These are phyloP conservation scores for Cladosporium sp. DNA, from an alignment of 2,329 filamentous ascomycete genomes.

Conservation along the genomic window DNA sequence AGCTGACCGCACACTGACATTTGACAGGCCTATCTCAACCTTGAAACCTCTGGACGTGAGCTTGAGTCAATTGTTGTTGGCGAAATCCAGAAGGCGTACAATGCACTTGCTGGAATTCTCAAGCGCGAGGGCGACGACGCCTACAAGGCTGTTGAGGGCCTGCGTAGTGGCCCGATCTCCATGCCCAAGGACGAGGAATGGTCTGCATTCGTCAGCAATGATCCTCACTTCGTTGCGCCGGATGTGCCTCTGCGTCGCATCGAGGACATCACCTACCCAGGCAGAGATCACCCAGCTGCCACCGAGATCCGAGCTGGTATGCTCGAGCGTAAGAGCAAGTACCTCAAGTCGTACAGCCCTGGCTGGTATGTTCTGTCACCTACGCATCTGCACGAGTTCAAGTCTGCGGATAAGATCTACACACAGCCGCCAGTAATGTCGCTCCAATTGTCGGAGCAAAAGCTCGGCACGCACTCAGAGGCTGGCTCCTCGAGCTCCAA, in stretches of 20 bases:
- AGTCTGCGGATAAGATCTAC: slow-evolving; percentile 84
- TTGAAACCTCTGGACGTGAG: slow-evolving; percentile 90
- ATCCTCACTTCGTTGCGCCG: slow-evolving; percentile 84
- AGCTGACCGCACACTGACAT: slow-evolving; percentile 16
- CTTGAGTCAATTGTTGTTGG: slow-evolving; percentile 94
- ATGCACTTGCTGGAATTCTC: slow-evolving; percentile 83
- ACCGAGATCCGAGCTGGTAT: slow-evolving; percentile 85
- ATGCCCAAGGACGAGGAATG: slow-evolving; percentile 95
- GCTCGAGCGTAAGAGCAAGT: slow-evolving; percentile 97
- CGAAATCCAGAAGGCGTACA: slow-evolving; percentile 97
- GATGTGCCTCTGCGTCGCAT: slow-evolving; percentile 70
- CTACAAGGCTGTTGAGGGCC: slow-evolving; percentile 71
- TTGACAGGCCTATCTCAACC: slow-evolving; percentile 78
- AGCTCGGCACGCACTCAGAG: slow-evolving; percentile 84
- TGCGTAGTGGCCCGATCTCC: slow-evolving; percentile 79
- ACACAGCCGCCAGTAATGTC: slow-evolving; percentile 91
- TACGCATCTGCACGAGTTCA: slow-evolving; percentile 97
- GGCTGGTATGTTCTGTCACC: slow-evolving; percentile 97
- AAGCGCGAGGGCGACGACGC: slow-evolving; percentile 85
- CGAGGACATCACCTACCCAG: slow-evolving; percentile 85
- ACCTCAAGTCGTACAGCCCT: slow-evolving; percentile 92
- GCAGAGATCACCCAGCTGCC: slow-evolving; percentile 77
- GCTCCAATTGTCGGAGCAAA: slow-evolving; percentile 88
- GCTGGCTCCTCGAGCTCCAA: slow-evolving; percentile 86
- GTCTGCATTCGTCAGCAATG: slow-evolving; percentile 72